phyloP scores from a whole-genome alignment of 2,329 filamentous ascomycete species.

The Colletotrichum caudatum region DNA sequence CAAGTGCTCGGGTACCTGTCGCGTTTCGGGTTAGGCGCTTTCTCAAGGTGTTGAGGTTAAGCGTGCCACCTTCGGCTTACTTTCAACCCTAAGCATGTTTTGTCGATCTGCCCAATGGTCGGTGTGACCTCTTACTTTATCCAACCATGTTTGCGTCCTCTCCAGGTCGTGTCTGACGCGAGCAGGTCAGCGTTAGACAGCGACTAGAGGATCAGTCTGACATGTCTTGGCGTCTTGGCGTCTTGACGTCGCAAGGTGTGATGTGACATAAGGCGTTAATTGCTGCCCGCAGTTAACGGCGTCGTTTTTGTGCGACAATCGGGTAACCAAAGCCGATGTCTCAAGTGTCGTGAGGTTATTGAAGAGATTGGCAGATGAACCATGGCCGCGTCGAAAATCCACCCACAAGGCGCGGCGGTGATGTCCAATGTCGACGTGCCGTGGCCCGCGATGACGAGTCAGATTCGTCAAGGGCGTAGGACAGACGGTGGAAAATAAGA shows the following conservation, averaged over 20 bases:
- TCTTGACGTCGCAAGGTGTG: too few relatives aligned
- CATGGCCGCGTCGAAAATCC: neutral
- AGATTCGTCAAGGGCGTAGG: neutral
- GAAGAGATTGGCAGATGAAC: neutral
- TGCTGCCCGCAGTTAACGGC: too few relatives aligned
- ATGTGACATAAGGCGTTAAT: too few relatives aligned
- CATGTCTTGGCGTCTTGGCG: constrained; percentile 11
- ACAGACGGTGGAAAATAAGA: too few relatives aligned
- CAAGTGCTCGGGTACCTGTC: neutral
- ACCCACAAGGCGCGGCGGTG: neutral
- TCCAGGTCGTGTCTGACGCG: neutral
- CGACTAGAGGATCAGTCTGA: neutral
- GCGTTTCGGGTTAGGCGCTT: neutral
- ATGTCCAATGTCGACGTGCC: neutral
- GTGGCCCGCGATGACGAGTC: neutral
- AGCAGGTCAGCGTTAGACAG: neutral
- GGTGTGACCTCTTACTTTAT: neutral
- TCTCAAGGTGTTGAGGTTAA: neutral
- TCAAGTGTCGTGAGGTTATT: neutral
- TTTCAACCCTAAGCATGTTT: neutral
- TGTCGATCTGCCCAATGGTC: neutral
- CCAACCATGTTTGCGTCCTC: neutral
- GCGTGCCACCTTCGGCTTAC: neutral
- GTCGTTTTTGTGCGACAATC: too few relatives aligned
- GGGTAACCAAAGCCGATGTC: neutral